Evolutionary conservation across 2,329 filamentous ascomycete species (phyloP).

Genomic region (Trichophyton benhamiae): DNA sequence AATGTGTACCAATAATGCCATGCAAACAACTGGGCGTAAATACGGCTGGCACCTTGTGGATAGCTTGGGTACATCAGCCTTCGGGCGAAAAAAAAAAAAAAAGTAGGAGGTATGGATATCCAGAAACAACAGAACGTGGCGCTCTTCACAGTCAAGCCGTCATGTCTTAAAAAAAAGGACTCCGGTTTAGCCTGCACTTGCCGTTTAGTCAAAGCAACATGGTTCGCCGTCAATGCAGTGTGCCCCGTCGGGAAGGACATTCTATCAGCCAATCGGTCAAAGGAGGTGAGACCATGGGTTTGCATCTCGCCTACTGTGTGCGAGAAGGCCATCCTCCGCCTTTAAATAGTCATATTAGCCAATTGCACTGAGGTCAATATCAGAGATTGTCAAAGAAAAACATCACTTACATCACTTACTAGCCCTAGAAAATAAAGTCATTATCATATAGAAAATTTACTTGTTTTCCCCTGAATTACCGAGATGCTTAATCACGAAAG

Average conservation of each 20-base stretch:
- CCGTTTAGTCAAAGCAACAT: neutral
- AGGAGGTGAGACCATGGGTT: neutral
- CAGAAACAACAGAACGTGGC: too few species aligned
- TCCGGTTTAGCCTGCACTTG: neutral
- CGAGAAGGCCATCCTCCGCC: neutral
- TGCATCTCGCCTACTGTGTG: neutral
- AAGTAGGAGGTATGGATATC: too few species aligned
- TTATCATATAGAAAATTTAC: neutral
- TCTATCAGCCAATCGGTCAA: neutral
- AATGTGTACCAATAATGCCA: too few species aligned
- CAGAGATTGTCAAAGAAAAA: too few species aligned
- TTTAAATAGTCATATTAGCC: too few species aligned
- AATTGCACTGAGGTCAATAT: too few species aligned
- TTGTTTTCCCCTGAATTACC: neutral
- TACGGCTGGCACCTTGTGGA: too few species aligned
- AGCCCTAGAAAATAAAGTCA: neutral
- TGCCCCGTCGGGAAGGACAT: neutral
- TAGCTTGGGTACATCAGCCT: too few species aligned
- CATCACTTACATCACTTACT: neutral
- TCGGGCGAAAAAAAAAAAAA: too few species aligned
- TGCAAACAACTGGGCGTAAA: too few species aligned
- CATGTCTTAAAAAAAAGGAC: too few species aligned
- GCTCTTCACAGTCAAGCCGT: too few species aligned
- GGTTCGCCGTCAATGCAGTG: neutral
- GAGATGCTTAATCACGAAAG: neutral